A percentile compares a stretch with the other conserved stretches of the same genome.
Conservation (phyloP, 1,139 yeast species). For the Candida dubliniensis region DNA sequence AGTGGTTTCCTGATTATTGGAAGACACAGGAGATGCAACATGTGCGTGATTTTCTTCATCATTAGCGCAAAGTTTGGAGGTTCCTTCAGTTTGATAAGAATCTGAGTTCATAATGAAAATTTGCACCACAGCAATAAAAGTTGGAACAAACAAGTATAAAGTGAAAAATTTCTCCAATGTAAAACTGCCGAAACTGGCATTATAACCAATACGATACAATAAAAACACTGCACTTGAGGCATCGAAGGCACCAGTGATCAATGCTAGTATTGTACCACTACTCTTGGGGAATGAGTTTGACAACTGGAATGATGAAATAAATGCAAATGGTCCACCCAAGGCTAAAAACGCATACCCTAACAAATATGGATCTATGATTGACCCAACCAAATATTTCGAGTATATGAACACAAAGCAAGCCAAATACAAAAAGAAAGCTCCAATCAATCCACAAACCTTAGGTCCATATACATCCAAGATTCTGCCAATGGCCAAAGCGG, state of each 20-base stretch:
- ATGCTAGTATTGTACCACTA: conserved; percentile 44
- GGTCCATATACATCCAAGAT: conserved; percentile 46
- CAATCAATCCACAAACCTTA: conserved; percentile 42
- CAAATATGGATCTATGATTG: conserved; percentile 39
- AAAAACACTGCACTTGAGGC: conserved; percentile 49
- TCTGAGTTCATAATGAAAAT: conserved; percentile 42
- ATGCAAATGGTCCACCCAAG: conserved; percentile 49
- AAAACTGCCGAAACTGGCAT: conserved; percentile 26
- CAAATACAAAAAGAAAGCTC: conserved; percentile 37
- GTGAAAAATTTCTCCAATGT: conserved; percentile 35
- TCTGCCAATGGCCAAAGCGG: conserved; percentile 43
- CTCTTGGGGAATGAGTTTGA: conserved; percentile 44
- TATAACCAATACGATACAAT: conserved; percentile 35
- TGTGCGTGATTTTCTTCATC: conserved; percentile 18
- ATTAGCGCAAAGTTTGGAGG: conserved; percentile 30
- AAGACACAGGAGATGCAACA: conserved; percentile 3
- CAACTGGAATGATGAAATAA: conserved; percentile 46
- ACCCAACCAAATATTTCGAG: conserved; percentile 20
- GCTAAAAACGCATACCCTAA: conserved; percentile 43
- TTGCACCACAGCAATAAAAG: conserved; percentile 40
- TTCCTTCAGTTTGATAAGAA: conserved; percentile 36
- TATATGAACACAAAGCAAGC: conserved; percentile 41
- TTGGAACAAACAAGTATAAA: conserved; percentile 39
- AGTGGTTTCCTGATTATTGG: conserved; percentile 15
- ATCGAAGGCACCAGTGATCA: conserved; percentile 49